phyloP scores from a whole-genome alignment of 208 protist species.

The Borovskyia barvae region DNA sequence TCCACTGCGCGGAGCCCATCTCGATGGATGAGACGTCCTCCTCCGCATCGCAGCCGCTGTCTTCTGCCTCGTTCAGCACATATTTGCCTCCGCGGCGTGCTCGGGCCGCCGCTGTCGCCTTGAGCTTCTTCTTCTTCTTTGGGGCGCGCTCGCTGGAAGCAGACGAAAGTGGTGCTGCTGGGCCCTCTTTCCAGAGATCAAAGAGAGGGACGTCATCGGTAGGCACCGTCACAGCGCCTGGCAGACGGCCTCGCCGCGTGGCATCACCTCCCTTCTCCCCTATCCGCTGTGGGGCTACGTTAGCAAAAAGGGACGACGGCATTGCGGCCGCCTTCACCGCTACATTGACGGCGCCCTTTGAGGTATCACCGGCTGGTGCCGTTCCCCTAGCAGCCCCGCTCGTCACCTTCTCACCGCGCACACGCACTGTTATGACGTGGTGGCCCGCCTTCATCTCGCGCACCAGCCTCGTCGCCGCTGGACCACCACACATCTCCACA shows the following conservation, averaged over 20 bases:
- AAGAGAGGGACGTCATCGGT: constrained; percentile 7
- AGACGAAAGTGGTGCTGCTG: no score
- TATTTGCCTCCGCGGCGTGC: constrained; percentile 13
- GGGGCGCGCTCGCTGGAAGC: neutral
- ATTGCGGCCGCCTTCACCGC: neutral
- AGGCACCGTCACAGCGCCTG: neutral
- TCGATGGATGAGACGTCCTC: constrained; percentile 1
- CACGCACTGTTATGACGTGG: constrained; percentile 27
- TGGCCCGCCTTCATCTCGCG: constrained; percentile 32
- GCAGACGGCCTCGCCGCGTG: neutral
- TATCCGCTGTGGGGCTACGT: neutral
- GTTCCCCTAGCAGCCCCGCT: neutral
- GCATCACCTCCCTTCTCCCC: no score
- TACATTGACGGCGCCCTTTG: neutral
- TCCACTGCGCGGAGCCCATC: neutral
- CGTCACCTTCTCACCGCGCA: constrained; percentile 39
- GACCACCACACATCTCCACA: constrained; percentile 51
- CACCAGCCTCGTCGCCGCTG: constrained; percentile 33
- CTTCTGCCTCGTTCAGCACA: constrained; percentile 32
- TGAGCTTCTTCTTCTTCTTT: neutral
- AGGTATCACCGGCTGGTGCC: neutral
- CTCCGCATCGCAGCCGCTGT: constrained; percentile 4
- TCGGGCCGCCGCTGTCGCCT: neutral
- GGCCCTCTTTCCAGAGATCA: no score
- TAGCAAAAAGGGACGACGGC: neutral